phyloP scores from a whole-genome alignment of 2,329 filamentous ascomycete genomes.

The Colletotrichum plurivorum region DNA sequence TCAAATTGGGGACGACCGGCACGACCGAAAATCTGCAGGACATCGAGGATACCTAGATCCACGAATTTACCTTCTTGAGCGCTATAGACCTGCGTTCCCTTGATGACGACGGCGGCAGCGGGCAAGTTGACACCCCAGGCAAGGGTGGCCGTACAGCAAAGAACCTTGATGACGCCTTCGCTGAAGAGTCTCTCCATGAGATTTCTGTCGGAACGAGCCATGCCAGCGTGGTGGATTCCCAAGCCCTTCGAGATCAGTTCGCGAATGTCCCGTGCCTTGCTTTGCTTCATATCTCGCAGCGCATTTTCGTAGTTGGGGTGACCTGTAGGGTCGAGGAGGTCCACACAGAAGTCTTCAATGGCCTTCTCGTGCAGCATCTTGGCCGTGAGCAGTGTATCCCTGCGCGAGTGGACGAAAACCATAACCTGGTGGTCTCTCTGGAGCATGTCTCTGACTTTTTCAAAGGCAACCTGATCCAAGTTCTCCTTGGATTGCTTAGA shows the following conservation, averaged over 20 bases:
- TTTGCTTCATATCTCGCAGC: constrained; percentile 86
- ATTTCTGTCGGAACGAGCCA: constrained; percentile 94
- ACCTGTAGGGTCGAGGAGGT: constrained; percentile 85
- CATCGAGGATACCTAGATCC: constrained; percentile 95
- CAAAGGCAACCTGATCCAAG: constrained; percentile 87
- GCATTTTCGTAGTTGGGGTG: constrained; percentile 87
- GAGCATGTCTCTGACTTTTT: constrained; percentile 96
- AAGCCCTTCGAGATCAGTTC: constrained; percentile 93
- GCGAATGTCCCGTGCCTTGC: constrained; percentile 87
- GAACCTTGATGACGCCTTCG: constrained; percentile 93
- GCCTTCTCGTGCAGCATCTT: constrained; percentile 90
- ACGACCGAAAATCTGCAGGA: constrained; percentile 98
- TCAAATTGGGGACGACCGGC: constrained; percentile 98
- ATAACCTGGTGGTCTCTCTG: constrained; percentile 95
- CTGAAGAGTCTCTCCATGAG: constrained; percentile 94
- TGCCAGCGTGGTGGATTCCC: constrained; percentile 96
- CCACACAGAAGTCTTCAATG: constrained; percentile 80
- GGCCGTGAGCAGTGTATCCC: constrained; percentile 92
- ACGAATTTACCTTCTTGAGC: constrained; percentile 97
- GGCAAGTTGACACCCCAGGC: constrained; percentile 99
- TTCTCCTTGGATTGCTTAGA: constrained; percentile 89
- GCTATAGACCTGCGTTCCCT: constrained; percentile 97
- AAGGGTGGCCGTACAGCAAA: constrained; percentile 97
- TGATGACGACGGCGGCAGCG: constrained; percentile 96
- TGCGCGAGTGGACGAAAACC: constrained; percentile 98